phyloP scores from a whole-genome alignment of 345 rosid genomes.

The Litchi chinensis region DNA sequence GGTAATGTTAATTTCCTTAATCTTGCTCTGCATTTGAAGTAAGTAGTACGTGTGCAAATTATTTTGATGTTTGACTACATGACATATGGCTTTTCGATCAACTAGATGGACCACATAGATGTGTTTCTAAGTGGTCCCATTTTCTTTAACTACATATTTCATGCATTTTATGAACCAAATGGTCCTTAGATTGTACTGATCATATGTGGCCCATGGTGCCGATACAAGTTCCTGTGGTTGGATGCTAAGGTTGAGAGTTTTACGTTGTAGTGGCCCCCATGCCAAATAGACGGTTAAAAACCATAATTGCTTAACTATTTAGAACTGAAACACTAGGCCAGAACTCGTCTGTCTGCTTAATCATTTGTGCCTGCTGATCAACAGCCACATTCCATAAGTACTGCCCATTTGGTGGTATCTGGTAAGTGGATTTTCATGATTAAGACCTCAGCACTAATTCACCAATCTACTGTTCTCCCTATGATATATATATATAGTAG shows the following conservation, averaged over 20 bases:
- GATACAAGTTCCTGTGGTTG: background rate
- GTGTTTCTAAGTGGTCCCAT: background rate
- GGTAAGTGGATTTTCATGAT: background rate
- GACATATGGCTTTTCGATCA: background rate
- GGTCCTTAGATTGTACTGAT: background rate
- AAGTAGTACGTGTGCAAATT: background rate
- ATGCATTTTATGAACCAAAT: constrained; percentile 1
- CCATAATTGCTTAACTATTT: background rate
- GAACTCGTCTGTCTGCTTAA: background rate
- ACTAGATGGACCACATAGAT: background rate
- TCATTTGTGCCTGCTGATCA: background rate
- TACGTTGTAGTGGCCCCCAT: background rate
- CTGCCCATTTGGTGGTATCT: background rate
- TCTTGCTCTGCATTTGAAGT: background rate
- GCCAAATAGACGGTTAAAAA: background rate
- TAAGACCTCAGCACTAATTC: background rate
- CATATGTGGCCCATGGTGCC: background rate
- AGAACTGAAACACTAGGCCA: background rate
- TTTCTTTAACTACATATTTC: background rate
- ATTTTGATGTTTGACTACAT: background rate
- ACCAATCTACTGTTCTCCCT: background rate
- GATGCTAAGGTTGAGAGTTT: background rate
- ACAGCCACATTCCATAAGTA: background rate
- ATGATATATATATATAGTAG: too few relatives aligned
- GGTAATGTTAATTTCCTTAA: constrained; percentile 38